Percentiles rank a stretch among this genome's conserved stretches.
phyloP scores from a whole-genome alignment of 75 land plant genomes.

The Azolla pinnata region DNA sequence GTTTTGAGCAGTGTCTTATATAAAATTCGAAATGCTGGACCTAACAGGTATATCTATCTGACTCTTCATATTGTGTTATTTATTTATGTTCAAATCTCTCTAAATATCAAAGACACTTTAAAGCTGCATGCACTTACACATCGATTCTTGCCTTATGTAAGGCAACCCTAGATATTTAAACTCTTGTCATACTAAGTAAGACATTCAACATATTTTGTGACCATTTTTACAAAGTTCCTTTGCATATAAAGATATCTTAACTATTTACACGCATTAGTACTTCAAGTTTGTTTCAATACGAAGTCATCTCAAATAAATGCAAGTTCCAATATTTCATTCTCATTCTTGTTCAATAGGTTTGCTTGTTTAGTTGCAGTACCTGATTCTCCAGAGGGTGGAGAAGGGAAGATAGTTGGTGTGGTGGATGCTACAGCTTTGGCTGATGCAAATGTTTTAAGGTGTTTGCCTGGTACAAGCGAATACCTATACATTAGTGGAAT shows the following conservation, averaged over 20 bases:
- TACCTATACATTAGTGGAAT: constrained; percentile 87
- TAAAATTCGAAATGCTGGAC: constrained; percentile 60
- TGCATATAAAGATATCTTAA: not conserved
- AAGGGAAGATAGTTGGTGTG: constrained; percentile 51
- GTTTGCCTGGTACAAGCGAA: constrained; percentile 52
- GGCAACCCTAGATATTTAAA: too few species aligned
- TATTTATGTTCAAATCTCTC: too few species aligned
- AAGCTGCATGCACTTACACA: too few species aligned
- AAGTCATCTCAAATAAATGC: too few species aligned
- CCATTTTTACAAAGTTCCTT: not conserved
- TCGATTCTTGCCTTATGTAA: too few species aligned
- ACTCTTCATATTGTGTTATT: too few species aligned
- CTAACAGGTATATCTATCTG: constrained; percentile 53
- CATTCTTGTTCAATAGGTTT: constrained; percentile 42
- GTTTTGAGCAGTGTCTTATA: constrained; percentile 58
- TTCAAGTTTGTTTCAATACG: too few species aligned
- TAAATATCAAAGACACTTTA: too few species aligned
- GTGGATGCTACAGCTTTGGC: constrained; percentile 73
- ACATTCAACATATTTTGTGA: not conserved
- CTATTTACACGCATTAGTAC: too few species aligned
- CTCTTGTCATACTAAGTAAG: too few species aligned
- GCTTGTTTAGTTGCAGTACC: constrained; percentile 88
- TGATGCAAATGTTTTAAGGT: constrained; percentile 46
- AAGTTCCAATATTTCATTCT: too few species aligned
- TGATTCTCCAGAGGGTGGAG: not conserved